Evolutionary conservation across 352 stramenopile genomes (phyloP).

Genomic region (Pythium myriotylum): DNA sequence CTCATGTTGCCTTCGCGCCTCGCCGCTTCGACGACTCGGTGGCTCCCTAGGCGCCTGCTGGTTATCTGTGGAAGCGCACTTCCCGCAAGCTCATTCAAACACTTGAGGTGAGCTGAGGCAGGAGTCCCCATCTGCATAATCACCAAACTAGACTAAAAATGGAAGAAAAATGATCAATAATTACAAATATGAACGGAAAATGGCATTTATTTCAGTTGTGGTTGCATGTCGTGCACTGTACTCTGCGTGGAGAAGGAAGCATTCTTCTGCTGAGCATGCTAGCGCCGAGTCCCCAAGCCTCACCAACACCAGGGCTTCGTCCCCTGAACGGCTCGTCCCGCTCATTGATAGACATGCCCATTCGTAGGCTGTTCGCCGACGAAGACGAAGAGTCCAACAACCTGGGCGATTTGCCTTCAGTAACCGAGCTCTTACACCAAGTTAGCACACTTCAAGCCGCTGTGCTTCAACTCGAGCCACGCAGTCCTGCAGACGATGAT

Average conservation of each 20-base stretch:
- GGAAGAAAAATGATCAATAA: slow-evolving; percentile 2
- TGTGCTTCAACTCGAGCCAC: slow-evolving; percentile 32
- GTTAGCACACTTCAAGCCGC: slow-evolving; percentile 48
- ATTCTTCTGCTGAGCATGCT: too few species aligned
- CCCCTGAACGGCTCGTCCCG: not conserved
- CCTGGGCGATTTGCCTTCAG: slow-evolving; percentile 35
- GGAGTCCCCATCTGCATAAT: slow-evolving; percentile 5
- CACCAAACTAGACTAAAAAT: slow-evolving; percentile 7
- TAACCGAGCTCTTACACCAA: slow-evolving; percentile 58
- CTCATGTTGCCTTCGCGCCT: not conserved
- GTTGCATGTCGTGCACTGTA: not conserved
- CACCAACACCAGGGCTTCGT: slow-evolving; percentile 10
- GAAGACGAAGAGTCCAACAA: slow-evolving; percentile 25
- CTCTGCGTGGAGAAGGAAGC: not conserved
- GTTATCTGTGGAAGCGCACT: not conserved
- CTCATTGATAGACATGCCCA: slow-evolving; percentile 32
- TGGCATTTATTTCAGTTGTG: too few species aligned
- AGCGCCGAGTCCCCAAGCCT: slow-evolving; percentile 21
- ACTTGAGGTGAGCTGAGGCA: not conserved
- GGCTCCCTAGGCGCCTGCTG: not conserved
- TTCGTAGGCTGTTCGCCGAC: slow-evolving; percentile 29
- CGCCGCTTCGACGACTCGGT: not conserved
- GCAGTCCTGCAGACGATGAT: slow-evolving; percentile 7
- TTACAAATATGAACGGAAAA: slow-evolving; percentile 1
- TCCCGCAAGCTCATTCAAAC: slow-evolving; percentile 16